Conservation (phyloP, 768 basidiomycete genomes). For the Cantharellus cinnabarinus region DNA sequence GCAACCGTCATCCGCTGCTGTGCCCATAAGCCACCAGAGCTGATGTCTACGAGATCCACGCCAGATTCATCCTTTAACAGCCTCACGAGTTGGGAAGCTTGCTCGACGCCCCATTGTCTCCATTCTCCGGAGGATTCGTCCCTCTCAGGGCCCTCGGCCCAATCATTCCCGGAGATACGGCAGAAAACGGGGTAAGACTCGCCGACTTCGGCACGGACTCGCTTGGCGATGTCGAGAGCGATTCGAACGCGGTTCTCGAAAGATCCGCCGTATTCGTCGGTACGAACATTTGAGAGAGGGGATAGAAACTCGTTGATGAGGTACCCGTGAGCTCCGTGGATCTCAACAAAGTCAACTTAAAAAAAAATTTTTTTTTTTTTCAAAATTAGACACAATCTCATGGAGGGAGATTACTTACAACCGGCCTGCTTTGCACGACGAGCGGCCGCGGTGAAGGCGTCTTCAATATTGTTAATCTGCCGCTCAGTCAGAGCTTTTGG, state of each 20-base stretch:
- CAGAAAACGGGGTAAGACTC: constrained; percentile 48
- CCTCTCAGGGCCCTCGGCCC: constrained; percentile 38
- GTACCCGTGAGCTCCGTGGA: constrained; percentile 57
- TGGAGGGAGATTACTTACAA: constrained; percentile 22
- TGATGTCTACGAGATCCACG: constrained; percentile 59
- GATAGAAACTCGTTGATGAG: constrained; percentile 49
- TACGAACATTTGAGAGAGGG: constrained; percentile 51
- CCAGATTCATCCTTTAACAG: constrained; percentile 32
- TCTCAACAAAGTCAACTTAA: constrained; percentile 24
- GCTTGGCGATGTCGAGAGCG: constrained; percentile 34
- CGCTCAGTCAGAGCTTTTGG: constrained; percentile 38
- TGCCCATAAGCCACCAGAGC: constrained; percentile 43
- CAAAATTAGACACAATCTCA: too few relatives aligned
- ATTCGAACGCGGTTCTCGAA: constrained; percentile 56
- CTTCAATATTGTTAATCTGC: constrained; percentile 34
- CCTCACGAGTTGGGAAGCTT: constrained; percentile 37
- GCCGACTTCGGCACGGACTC: constrained; percentile 35
- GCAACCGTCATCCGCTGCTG: constrained; percentile 34
- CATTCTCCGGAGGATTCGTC: constrained; percentile 31
- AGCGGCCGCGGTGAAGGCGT: constrained; percentile 36
- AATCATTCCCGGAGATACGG: constrained; percentile 46
- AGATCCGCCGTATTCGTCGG: constrained; percentile 51
- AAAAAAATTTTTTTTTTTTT: background rate
- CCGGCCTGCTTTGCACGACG: constrained; percentile 38
- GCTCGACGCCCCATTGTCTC: constrained; percentile 60